Conservation (phyloP, 2,329 filamentous ascomycete species). For the Amauroascus niger region DNA sequence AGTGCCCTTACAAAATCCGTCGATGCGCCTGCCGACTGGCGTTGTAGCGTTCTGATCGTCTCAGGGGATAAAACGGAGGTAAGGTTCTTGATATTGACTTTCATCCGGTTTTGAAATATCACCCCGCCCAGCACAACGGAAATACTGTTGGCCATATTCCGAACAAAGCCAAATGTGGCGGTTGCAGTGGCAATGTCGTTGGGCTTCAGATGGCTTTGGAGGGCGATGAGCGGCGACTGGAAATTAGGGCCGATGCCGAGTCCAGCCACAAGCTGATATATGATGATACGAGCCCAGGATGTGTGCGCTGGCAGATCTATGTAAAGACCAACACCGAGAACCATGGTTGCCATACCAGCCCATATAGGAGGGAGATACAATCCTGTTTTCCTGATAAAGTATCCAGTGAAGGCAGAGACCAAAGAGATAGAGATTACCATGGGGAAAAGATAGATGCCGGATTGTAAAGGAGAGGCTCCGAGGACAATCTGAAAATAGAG, state of each 20-base stretch:
- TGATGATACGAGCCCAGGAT: constrained; percentile 42
- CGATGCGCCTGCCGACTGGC: constrained; percentile 29
- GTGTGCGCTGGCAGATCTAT: constrained; percentile 48
- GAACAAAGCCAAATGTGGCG: constrained; percentile 51
- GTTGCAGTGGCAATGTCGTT: constrained; percentile 55
- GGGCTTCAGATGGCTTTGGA: constrained; percentile 54
- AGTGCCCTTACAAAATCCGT: constrained; percentile 29
- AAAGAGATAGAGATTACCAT: constrained; percentile 47
- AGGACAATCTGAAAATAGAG: constrained; percentile 75
- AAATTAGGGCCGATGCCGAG: constrained; percentile 54
- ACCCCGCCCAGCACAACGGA: constrained; percentile 51
- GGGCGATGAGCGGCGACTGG: constrained; percentile 52
- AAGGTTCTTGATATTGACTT: constrained; percentile 8
- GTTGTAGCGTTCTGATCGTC: neutral
- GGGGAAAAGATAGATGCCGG: constrained; percentile 66
- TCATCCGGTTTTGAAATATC: constrained; percentile 35
- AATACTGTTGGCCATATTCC: constrained; percentile 49
- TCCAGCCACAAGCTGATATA: constrained; percentile 50
- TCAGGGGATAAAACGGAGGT: constrained; percentile 7
- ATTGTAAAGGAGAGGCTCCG: constrained; percentile 57
- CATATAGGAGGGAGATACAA: constrained; percentile 49
- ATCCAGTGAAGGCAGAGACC: constrained; percentile 51
- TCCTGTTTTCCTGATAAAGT: constrained; percentile 64
- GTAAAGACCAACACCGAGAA: constrained; percentile 54
- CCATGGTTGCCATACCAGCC: constrained; percentile 35